These are phyloP conservation scores for Parachaetomium inaequale DNA, from an alignment of 495 filamentous ascomycete species.

Conservation along the genomic window DNA sequence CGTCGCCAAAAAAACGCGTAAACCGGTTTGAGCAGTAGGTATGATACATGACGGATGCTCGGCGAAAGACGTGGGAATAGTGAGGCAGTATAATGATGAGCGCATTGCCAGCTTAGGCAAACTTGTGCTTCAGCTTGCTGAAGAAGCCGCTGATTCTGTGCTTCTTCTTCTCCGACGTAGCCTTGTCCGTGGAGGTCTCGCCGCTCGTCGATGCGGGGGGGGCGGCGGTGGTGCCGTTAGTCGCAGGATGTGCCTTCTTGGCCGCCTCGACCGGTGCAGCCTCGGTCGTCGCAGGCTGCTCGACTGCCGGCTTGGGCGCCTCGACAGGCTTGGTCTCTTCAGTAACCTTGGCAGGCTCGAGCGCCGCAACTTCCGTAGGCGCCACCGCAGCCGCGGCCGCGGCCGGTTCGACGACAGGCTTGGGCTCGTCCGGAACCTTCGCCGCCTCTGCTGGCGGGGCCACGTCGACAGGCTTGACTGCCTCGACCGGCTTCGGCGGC, in stretches of 20 bases:
- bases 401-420: conserved; percentile 7
- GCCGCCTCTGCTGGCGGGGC: conserved; percentile 1
- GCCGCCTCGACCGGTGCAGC: conserved; percentile 54
- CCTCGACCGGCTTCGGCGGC: conserved; percentile 17
- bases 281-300: conserved; percentile 45
- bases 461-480: conserved; percentile 19
- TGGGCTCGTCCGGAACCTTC: conserved; percentile 1
- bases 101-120: conserved; percentile 32
- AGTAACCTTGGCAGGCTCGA: background rate
- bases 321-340: conserved; percentile 10
- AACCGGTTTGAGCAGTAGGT: background rate
- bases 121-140: conserved; percentile 56
- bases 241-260: conserved; percentile 50
- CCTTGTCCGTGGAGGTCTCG: conserved; percentile 25
- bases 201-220: background rate
- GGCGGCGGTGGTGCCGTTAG: conserved; percentile 27
- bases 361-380: background rate
- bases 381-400: background rate
- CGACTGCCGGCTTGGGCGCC: background rate
- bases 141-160: conserved; percentile 57
- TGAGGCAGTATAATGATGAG: conserved; percentile 18
- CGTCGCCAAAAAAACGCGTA: background rate
- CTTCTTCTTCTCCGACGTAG: conserved; percentile 52
- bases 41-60: conserved; percentile 8
- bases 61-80: conserved; percentile 10